A percentile compares a stretch with the other conserved stretches of the same genome.
Evolutionary conservation across 1,284 basidiomycete genomes (phyloP).

Genomic region (Moniliophthora roreri): DNA sequence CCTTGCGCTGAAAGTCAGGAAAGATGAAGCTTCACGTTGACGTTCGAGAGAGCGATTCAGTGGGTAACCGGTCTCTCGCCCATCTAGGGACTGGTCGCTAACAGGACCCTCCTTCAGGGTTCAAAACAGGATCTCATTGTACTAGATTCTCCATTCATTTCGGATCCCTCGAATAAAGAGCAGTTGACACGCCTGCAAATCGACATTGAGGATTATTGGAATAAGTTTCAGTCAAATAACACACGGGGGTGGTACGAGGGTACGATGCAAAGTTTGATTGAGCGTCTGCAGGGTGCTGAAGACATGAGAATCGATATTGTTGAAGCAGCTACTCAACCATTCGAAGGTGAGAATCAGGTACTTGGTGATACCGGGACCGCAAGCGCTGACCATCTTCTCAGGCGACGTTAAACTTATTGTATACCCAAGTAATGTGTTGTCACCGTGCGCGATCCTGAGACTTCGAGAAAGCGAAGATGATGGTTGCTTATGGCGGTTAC

Average conservation of each 20-base stretch:
- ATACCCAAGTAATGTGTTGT: slow-evolving; percentile 21
- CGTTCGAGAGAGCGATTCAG: slow-evolving; percentile 1
- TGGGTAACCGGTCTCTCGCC: slow-evolving; percentile 1
- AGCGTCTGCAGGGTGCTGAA: slow-evolving; percentile 44
- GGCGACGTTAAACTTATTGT: slow-evolving; percentile 67
- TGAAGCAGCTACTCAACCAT: slow-evolving; percentile 53
- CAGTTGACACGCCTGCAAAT: slow-evolving; percentile 22
- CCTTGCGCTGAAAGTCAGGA: background rate
- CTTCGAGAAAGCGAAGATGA: slow-evolving; percentile 67
- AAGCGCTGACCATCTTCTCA: slow-evolving; percentile 25
- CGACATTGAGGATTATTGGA: slow-evolving; percentile 60
- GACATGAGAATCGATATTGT: slow-evolving; percentile 42
- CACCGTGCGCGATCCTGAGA: slow-evolving; percentile 42
- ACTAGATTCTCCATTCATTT: slow-evolving; percentile 66
- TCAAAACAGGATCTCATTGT: slow-evolving; percentile 60
- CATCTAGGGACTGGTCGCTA: too few species aligned
- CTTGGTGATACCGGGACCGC: slow-evolving; percentile 12
- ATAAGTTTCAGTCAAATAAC: slow-evolving; percentile 40
- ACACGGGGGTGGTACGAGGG: slow-evolving; percentile 68
- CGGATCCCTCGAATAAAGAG: slow-evolving; percentile 34
- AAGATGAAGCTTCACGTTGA: background rate
- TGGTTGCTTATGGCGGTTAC: slow-evolving; percentile 70
- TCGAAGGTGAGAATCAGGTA: slow-evolving; percentile 44
- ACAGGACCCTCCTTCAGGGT: slow-evolving; percentile 24
- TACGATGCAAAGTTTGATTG: slow-evolving; percentile 50